Evolutionary conservation across 1,139 yeast species (phyloP), one percentile per base, ranked within the genome.

Genomic region (Zygosaccharomyces pseudobailii): DNA sequence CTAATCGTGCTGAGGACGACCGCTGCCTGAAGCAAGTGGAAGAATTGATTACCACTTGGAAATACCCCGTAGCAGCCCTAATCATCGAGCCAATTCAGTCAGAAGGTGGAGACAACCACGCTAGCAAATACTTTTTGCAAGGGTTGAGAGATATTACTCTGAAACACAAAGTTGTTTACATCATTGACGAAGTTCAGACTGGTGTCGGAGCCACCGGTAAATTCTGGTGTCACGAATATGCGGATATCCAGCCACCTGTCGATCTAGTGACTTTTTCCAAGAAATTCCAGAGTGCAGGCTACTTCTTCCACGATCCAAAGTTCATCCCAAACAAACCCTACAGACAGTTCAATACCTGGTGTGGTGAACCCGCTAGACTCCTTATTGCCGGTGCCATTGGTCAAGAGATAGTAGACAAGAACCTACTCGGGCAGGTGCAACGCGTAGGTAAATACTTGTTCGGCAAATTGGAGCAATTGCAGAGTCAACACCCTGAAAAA

Each of bases 341-440:
- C 70, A 78, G 89, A 70, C 89, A 83, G 66, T 84, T 84, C 72
- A 84, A 84, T 75, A 84, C 90, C 53, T 84, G 90, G 90, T 83
- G 88, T 69, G 90, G 89, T 60, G 89, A 84, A 63, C 87, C 89
- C 62, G 79, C 84, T 31, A 78, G 78, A 68, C 80, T 82, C 67
- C 69, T 80, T 46, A 68, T 81, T 54, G 85, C 87, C 38, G 79
- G 78, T 58, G 74, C 84, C 49, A 82, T 84, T 55, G 79, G 77
- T 54, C 71, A 79, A 59, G 85, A 83, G 62, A 73, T 83, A 47
- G 61, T 65, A 19, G 73, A 75, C 55, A 66, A 81, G 49, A 73
- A 75, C 51, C 72, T 84, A 56, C 74, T 79, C 42, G 66, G 68
- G 8, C 73, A 73, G 46, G 76, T 82, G 31, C 72, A 75, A 6